A percentile compares a stretch with the other conserved stretches of the same genome.
phyloP scores from a whole-genome alignment of 192 early-diverging fungal genomes.

The Coemansia sp. region DNA sequence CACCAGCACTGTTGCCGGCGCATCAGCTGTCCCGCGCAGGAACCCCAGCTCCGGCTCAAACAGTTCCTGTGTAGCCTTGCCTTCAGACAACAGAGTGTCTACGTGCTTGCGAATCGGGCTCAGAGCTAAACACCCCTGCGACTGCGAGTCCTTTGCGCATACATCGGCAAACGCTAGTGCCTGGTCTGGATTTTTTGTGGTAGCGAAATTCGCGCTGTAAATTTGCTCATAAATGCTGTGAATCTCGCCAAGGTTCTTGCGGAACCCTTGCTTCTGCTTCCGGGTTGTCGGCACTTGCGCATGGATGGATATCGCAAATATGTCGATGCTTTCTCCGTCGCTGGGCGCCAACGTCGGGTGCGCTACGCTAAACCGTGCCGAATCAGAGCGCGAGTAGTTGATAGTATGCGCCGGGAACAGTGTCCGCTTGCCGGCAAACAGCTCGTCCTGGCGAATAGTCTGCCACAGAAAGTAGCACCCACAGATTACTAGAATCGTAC shows the following conservation, averaged over 20 bases:
- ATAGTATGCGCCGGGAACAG: conserved; percentile 28
- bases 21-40: conserved; percentile 45
- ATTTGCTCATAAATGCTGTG: conserved; percentile 27
- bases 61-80: conserved; percentile 15
- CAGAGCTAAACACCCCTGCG: conserved; percentile 57
- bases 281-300: conserved; percentile 1
- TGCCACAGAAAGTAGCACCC: conserved; percentile 77
- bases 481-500: conserved; percentile 71
- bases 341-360: background rate
- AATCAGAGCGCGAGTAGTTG: conserved; percentile 22
- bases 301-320: conserved; percentile 38
- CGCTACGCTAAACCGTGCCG: conserved; percentile 22
- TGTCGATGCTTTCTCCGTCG: conserved; percentile 17
- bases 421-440: conserved; percentile 52
- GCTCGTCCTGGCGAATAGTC: conserved; percentile 64
- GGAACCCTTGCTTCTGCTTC: conserved; percentile 32
- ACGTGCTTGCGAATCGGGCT: conserved; percentile 55
- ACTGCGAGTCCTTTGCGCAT: conserved; percentile 42
- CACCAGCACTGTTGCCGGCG: conserved; percentile 39
- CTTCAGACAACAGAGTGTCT: conserved; percentile 15
- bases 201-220: background rate
- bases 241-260: conserved; percentile 32
- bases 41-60: conserved; percentile 48
- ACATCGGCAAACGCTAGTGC: conserved; percentile 35
- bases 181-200: background rate